Base-by-base conservation (phyloP, 2,329 filamentous ascomycete species). In the Sclerotinia borealis region DNA sequence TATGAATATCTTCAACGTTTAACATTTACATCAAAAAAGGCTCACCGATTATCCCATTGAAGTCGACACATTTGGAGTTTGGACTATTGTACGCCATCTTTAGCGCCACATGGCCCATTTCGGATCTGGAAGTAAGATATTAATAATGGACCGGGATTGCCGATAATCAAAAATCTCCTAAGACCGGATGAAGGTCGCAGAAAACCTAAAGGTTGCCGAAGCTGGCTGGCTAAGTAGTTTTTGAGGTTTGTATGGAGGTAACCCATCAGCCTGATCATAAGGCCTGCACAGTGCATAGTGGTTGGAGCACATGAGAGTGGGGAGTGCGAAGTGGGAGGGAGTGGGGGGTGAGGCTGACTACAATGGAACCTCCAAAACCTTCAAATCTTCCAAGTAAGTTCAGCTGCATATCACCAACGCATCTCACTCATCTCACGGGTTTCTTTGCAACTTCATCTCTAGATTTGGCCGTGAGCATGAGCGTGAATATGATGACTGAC, bases 11-110 rank as follows among this genome's bases (percentile, higher is more conserved):
- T 60, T 36, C 47, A 43, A 60, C 47, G 47, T 37, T 25, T 45
- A 17, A 55, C 13, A 37, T n/a, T 11, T 22, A 6, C 22, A 19
- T 3, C 25, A 50, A n/a, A 49, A 31, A 37, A 52, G 31, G 41
- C 34, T 61, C 36, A n/a, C 39, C 34, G 39, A 58, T 67, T 39
- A 49, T 64, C n/a, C n/a, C n/a, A n/a, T n/a, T n/a, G 7, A 39
- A 47, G 50, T 25, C 31, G 56, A 64, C 58, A 59, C 65, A 52
- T 63, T 63, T 65, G 52, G 45, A 39, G 63, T 36, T 60, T 48
- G 56, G 63, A 63, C 63, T 63, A 65, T 63, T 61, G 64, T 34
- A 49, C 59, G 49, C 59, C 59, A 64, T 56, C 7, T 39, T 49
- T 61, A 55, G 29, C 58, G 64, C 55, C 49, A 37, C 41, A 15